These are phyloP conservation scores for Eustoma russellianum DNA, from an alignment of 257 asterid species.

Conservation along the genomic window DNA sequence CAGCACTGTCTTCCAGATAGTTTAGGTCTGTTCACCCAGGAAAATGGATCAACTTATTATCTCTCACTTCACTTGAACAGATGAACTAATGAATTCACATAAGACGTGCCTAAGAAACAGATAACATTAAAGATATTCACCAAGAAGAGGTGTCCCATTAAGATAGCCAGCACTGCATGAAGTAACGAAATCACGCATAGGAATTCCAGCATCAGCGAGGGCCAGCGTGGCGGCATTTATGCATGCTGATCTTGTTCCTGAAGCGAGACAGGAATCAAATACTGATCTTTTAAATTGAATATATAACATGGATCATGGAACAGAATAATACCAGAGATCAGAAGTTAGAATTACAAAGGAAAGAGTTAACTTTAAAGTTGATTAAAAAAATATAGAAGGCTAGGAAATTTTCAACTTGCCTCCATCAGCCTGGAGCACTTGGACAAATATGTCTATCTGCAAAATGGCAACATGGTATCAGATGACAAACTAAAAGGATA, in stretches of 20 bases:
- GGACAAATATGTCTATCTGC: slow-evolving; percentile 95
- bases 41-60: not conserved
- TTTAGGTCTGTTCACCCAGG: slow-evolving; percentile 51
- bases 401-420: slow-evolving; percentile 29
- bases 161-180: slow-evolving; percentile 89
- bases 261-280: slow-evolving; percentile 7
- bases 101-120: not conserved
- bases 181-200: slow-evolving; percentile 90
- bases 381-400: no score
- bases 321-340: no score
- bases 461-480: slow-evolving; percentile 10
- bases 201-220: slow-evolving; percentile 96
- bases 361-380: no score
- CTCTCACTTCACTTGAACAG: not conserved
- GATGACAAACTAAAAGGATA: not conserved
- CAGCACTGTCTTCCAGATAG: slow-evolving; percentile 93
- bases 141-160: slow-evolving; percentile 77
- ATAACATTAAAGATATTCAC: slow-evolving; percentile 19
- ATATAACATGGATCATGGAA: no score
- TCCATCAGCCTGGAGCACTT: slow-evolving; percentile 99
- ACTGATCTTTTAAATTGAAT: not conserved
- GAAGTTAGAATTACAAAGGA: no score
- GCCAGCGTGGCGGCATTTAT: slow-evolving; percentile 98
- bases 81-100: not conserved
- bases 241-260: slow-evolving; percentile 99